phyloP scores from a whole-genome alignment of 176 grass and related monocot genomes.

The Panicum miliaceum region DNA sequence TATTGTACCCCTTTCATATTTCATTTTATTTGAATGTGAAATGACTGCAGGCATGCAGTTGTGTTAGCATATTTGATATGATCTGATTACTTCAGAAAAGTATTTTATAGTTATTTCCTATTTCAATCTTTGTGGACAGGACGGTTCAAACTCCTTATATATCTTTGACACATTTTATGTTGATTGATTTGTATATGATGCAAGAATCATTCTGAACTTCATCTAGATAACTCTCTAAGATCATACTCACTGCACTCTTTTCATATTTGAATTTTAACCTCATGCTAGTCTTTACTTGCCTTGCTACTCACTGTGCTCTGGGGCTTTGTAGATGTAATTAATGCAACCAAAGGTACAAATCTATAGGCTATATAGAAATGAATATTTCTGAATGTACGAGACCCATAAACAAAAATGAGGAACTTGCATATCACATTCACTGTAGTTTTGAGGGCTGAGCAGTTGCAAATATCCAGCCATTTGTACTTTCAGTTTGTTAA shows the following conservation, averaged over 20 bases:
- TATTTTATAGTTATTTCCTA: background rate
- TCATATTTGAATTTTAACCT: slow-evolving; percentile 25
- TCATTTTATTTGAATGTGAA: background rate
- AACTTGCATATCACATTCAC: background rate
- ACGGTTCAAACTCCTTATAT: background rate
- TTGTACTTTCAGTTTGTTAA: background rate
- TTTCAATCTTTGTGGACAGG: background rate
- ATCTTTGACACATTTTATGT: background rate
- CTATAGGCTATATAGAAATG: background rate
- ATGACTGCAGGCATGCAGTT: background rate
- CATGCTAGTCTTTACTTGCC: background rate
- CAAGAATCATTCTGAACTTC: background rate
- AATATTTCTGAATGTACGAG: background rate
- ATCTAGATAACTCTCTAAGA: background rate
- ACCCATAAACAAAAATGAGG: background rate
- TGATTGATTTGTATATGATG: background rate
- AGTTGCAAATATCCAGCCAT: background rate
- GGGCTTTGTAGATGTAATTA: slow-evolving; percentile 11
- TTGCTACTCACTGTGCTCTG: background rate
- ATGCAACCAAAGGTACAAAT: slow-evolving; percentile 16
- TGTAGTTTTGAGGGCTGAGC: background rate
- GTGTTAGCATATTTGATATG: slow-evolving; percentile 22
- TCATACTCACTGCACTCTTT: background rate
- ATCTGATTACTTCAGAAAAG: background rate
- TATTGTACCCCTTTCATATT: background rate